Base-by-base conservation (phyloP, 2,329 filamentous ascomycete genomes). In the Calonectria hongkongensis region DNA sequence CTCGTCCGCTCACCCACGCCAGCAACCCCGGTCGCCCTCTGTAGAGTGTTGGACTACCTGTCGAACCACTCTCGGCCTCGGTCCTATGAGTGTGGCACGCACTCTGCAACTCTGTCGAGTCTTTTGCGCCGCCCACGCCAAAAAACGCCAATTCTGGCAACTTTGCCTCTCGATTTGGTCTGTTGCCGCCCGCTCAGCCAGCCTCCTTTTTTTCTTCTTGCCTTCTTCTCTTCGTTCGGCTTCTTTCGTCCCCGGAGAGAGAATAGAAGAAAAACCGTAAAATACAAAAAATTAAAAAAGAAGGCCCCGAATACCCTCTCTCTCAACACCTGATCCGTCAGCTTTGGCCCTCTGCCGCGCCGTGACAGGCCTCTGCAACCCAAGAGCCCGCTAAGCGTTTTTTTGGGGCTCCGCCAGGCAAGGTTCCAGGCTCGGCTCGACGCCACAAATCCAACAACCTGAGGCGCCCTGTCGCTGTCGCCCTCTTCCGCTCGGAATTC, bases 401-500 rank as follows among this genome's bases (percentile, higher is more conserved):
- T 75, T 79, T 78, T 72, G 75, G 73, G 77, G 69, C 45, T 71
- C 68, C 72, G 58, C 78, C 76, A 77, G 54, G 73, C 78, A 79
- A 76, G 77, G 75, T 75, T 78, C 73, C 71, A 76, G 69, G 71
- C 74, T 75, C 76, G 70, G 75, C 65, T 79, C 75, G 73, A 79
- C 79, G 79, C 78, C 76, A 80, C 77, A 77, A 76, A 76, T 72
- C 64, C 74, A 76, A 75, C 70, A 75, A 74, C 68, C 70, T 72
- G 66, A 70, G 70, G 70, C 75, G 65, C 62, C 30, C 56, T 50
- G 36, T 60, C 56, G 54, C 66, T 33, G 47, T 65, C 66, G 45
- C 39, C 67, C 70, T 70, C 58, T 56, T 41, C 70, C 70, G 56
- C 58, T 54, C 65, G 65, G 70, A 67, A 71, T 58, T 68, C 54